Base-by-base conservation (phyloP, 192 early-diverging fungal species). In the Thoreauomyces humboldtii region DNA sequence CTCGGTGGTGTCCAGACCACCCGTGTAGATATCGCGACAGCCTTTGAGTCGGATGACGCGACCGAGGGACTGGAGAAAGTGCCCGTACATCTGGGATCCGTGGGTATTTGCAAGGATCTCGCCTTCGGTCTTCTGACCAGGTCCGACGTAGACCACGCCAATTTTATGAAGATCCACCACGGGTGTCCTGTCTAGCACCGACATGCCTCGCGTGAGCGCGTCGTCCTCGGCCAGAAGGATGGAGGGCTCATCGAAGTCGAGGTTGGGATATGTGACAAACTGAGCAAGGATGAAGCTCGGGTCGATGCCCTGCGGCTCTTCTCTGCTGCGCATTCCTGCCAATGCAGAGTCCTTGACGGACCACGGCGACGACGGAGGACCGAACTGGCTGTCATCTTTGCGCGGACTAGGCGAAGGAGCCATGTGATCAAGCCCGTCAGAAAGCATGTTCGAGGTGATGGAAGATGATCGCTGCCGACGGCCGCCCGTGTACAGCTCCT, bases 101-200 rank as follows among this genome's bases (percentile, higher is more conserved):
- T 85, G 78, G 25, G 77, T 82, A 72, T 96, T 99, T n/a, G 80
- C 70, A 33, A 99, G 63, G 32, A 99, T 99, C 61, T 91, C 89
- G 3, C 68, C 65, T 75, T 99, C 96, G 12, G 84, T 87, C 1
- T 69, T 87, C 70, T 99, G 94, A 5, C 83, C 85, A 7, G 85
- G 89, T 9, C 89, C 92, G 25, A 96, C 90, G 71, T 96, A 99
- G 0, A 94, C 75, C 7, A 99, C 88, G 14, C 94, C 94, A 67
- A 98, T 90, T 77, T 99, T 99, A 80, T 97, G 91, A 62, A 94
- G 84, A 72, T 99, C 93, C 2, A 92, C 86, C 2, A 93, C 89
- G 2, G 93, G 88, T 1, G 86, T 95, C 35, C 79, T 81, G 75
- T 99, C 96, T 62, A 99, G 76, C 3, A 91, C 87, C 19, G 83